A percentile compares a stretch with the other conserved stretches of the same genome.
Conservation (phyloP, 2,329 filamentous ascomycete genomes). For the Mollisia scopiformis region DNA sequence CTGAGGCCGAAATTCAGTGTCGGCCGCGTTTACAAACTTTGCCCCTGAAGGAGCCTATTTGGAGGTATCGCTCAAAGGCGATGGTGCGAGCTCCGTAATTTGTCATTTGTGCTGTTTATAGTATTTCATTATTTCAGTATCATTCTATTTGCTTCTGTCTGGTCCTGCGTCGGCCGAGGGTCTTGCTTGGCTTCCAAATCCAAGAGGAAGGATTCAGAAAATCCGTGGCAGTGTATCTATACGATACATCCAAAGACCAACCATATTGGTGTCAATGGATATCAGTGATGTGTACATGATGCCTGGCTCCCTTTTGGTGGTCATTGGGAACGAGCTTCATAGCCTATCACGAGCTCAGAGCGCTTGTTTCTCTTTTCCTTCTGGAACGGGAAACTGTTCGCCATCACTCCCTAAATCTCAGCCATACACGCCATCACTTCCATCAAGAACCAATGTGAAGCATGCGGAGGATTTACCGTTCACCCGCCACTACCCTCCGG, state of each 20-base stretch:
- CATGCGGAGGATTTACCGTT: conserved; percentile 17
- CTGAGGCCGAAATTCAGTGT: neutral
- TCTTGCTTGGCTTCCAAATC: neutral
- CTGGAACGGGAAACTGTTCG: conserved; percentile 11
- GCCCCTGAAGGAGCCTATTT: neutral
- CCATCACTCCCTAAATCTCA: conserved; percentile 2
- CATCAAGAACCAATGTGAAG: conserved; percentile 2
- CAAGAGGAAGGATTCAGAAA: neutral
- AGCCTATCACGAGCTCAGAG: conserved; percentile 13
- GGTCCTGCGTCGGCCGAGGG: neutral
- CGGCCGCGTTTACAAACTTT: neutral
- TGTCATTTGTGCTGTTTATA: neutral
- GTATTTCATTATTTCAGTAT: neutral
- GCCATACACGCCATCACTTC: conserved; percentile 6
- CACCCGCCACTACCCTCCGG: conserved; percentile 7
- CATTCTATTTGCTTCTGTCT: neutral
- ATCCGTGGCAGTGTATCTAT: conserved; percentile 4
- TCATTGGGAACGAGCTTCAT: neutral
- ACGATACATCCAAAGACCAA: neutral
- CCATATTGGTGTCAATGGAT: conserved; percentile 5
- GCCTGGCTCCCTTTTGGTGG: conserved; percentile 1
- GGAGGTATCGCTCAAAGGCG: neutral
- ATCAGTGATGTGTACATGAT: neutral
- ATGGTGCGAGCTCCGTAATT: neutral
- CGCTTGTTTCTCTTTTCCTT: neutral